phyloP scores from a whole-genome alignment of 1,139 yeast genomes.

The Nematodospora anomalae region DNA sequence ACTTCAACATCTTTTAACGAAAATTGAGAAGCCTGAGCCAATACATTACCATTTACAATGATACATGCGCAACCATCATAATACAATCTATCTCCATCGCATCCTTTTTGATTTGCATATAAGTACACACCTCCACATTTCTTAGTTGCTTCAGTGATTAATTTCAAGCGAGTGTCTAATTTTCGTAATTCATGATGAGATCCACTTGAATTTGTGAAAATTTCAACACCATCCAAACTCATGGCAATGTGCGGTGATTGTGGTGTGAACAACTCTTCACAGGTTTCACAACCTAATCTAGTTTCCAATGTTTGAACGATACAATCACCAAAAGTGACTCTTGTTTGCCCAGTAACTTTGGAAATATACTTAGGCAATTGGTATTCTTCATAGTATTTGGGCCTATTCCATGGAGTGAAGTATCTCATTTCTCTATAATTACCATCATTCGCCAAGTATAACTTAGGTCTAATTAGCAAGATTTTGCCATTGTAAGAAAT shows the following conservation, averaged over 20 bases:
- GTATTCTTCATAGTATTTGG: slow-evolving; percentile 70
- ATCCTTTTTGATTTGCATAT: slow-evolving; percentile 93
- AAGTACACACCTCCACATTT: slow-evolving; percentile 96
- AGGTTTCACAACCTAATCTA: slow-evolving; percentile 90
- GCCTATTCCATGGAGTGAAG: slow-evolving; percentile 90
- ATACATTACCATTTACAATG: slow-evolving; percentile 84
- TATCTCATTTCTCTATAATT: slow-evolving; percentile 97
- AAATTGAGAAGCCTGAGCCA: slow-evolving; percentile 93
- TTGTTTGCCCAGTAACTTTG: slow-evolving; percentile 59
- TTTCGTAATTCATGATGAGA: slow-evolving; percentile 95
- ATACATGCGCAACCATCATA: slow-evolving; percentile 97
- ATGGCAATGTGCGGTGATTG: slow-evolving; percentile 90
- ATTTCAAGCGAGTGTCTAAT: slow-evolving; percentile 75
- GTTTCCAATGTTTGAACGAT: slow-evolving; percentile 82
- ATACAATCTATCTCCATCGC: slow-evolving; percentile 96
- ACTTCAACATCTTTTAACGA: slow-evolving; percentile 90
- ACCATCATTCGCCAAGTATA: slow-evolving; percentile 94
- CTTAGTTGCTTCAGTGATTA: slow-evolving; percentile 88
- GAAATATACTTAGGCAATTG: slow-evolving; percentile 69
- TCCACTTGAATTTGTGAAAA: slow-evolving; percentile 92
- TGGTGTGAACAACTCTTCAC: slow-evolving; percentile 96
- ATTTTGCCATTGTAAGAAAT: slow-evolving; percentile 78
- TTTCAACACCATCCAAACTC: slow-evolving; percentile 95
- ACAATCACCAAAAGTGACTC: slow-evolving; percentile 87
- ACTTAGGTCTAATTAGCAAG: slow-evolving; percentile 84